Base-by-base conservation (phyloP, 495 filamentous ascomycete species). In the Penicillium egyptiacum region DNA sequence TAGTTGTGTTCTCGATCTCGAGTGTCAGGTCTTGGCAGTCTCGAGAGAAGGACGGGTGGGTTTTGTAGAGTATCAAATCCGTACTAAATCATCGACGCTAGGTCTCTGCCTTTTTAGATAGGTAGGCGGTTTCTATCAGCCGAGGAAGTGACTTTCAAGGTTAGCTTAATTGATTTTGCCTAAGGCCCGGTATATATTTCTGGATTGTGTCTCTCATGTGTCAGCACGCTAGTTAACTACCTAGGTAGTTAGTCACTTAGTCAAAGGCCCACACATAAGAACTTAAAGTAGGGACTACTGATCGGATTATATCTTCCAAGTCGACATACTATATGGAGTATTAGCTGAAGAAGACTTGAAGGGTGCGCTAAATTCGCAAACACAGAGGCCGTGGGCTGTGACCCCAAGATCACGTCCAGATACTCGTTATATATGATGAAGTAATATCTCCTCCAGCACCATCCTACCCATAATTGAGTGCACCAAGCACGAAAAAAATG, bases 1-100 rank as follows among this genome's bases (percentile, higher is more conserved):
- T 55, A n/a, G 53, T 47, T 55, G 53, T 44, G 43, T 55, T 47
- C 6, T 25, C 8, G 42, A 55, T 47, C 31, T 37, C n/a, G 20
- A 43, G 50, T 28, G 35, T 33, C 14, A 17, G 11, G 30, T 54
- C 43, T 55, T 55, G 43, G 43, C 43, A 16, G 12, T 8, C 1
- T 26, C 5, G 8, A 39, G 1, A 17, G 7, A 9, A 17, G 16
- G 17, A 16, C 44, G 8, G 44, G 7, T 46, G 7, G 6, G 6
- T 9, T 31, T 30, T 30, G 4, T 28, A 8, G 8, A 10, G 7
- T 16, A 3, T 47, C 3, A 16, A 17, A 19, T 20, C 25, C 3
- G 45, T 19, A 30, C 45, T 4, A 46, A 9, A 20, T 42, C 19
- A 8, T 19, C 4, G 3, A 42, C 0, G 12, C 19, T 42, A 20